Evolutionary conservation across 2,329 filamentous ascomycete genomes (phyloP).

Genomic region (Eutypa lata): DNA sequence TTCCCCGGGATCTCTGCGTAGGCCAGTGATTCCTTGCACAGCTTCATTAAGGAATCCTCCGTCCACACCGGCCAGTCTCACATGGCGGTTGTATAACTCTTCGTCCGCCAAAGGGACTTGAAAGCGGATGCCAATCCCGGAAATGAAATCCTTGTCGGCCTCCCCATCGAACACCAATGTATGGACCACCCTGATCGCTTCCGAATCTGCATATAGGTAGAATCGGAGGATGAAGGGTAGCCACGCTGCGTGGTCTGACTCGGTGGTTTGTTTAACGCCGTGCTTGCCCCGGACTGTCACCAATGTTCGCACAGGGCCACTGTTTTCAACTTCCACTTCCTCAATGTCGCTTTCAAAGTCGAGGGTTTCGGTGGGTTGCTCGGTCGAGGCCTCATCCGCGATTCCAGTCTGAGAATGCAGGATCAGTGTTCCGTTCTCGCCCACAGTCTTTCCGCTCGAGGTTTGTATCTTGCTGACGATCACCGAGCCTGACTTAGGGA

Average conservation of each 20-base stretch:
- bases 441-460: conserved; percentile 38
- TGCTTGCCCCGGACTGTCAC: conserved; percentile 43
- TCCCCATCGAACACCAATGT: conserved; percentile 54
- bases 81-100: conserved; percentile 55
- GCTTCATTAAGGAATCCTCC: conserved; percentile 56
- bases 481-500: conserved; percentile 39
- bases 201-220: conserved; percentile 56
- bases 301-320: conserved; percentile 40
- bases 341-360: conserved; percentile 49
- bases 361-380: conserved; percentile 35
- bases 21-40: conserved; percentile 57
- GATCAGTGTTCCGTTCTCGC: conserved; percentile 47
- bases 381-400: conserved; percentile 34
- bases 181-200: conserved; percentile 52
- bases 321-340: conserved; percentile 45
- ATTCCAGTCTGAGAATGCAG: conserved; percentile 50
- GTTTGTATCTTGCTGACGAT: conserved; percentile 39
- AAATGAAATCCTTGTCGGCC: conserved; percentile 47
- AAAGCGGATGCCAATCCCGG: conserved; percentile 53
- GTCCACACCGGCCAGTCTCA: conserved; percentile 52
- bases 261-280: conserved; percentile 21
- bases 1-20: conserved; percentile 51
- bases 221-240: conserved; percentile 55
- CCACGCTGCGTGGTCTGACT: conserved; percentile 41
- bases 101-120: conserved; percentile 51